Conservation (phyloP, 345 rosid species). For the Erysimum cheiranthoides region DNA sequence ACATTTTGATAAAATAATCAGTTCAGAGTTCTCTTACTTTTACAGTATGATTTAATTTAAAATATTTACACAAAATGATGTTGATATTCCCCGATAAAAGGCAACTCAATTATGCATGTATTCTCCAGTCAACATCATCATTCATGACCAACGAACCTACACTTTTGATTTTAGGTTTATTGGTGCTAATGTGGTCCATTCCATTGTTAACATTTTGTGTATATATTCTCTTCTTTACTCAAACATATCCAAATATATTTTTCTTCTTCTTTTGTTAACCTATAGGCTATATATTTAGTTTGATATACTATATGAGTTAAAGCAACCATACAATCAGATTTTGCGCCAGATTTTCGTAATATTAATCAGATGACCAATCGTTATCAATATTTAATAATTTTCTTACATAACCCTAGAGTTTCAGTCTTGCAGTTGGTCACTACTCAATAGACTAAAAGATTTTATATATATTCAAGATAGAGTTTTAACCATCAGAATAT, state of each 20-base stretch:
- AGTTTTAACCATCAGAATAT: slow-evolving; percentile 1
- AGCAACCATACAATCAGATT: neutral
- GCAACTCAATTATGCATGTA: slow-evolving; percentile 28
- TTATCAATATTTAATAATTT: slow-evolving; percentile 8
- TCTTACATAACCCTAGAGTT: slow-evolving; percentile 1
- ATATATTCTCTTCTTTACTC: slow-evolving; percentile 8
- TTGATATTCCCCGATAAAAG: slow-evolving; percentile 7
- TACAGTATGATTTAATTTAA: neutral
- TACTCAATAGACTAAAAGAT: slow-evolving; percentile 7
- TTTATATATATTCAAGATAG: neutral
- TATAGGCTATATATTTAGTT: neutral
- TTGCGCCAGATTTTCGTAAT: neutral
- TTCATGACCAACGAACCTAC: slow-evolving; percentile 21
- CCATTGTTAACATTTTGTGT: slow-evolving; percentile 15
- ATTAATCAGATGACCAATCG: slow-evolving; percentile 20
- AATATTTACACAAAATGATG: neutral
- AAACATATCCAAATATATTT: neutral
- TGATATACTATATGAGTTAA: slow-evolving; percentile 9
- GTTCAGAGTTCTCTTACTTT: neutral
- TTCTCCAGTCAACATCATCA: slow-evolving; percentile 30
- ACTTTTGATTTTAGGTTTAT: slow-evolving; percentile 28
- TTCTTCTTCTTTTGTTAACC: slow-evolving; percentile 11
- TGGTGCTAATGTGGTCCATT: slow-evolving; percentile 36
- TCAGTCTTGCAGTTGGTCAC: slow-evolving; percentile 8
- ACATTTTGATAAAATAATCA: neutral